Base-by-base conservation (phyloP, 2,329 filamentous ascomycete genomes). In the Aureobasidium pullulans region DNA sequence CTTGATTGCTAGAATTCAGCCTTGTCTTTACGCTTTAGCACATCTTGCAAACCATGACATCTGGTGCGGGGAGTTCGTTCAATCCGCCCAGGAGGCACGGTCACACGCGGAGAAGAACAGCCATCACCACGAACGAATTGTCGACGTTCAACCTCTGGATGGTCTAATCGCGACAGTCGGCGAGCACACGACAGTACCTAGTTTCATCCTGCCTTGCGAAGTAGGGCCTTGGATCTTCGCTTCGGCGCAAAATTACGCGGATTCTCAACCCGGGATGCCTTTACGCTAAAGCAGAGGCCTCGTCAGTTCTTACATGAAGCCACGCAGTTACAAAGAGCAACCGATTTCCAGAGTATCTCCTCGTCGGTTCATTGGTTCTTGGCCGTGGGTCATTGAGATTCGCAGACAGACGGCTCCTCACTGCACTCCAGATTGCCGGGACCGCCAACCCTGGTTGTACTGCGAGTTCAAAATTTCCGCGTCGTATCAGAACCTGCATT, bases 401-500 rank as follows among this genome's bases (percentile, higher is more conserved):
- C 16, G 42, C 39, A 56, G 40, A 56, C 16, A 46, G 52, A 46
- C 52, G 52, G 52, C 52, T 56, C 32, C 52, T 44, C 11, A 39
- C 52, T 56, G 31, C 31, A 16, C 40, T 36, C 52, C 52, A 46
- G 40, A 36, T 46, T 29, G 39, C 32, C 31, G 52, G 52, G 39
- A 36, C 40, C 42, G 46, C 15, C 37, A 43, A 54, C 29, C 50
- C 50, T 54, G 37, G 36, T 28, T 29, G 28, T n/a, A n/a, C 37
- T 42, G n/a, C 37, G 34, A 43, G 10, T 10, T 43, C 39, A 28
- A 54, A 54, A 54, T 54, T 54, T 43, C 39, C 37, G 50, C 16
- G 50, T 54, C 39, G 40, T 56, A 44, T 44, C 32, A 56, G 40
- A 31, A 56, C 52, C 23, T 29, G 52, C 52, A 46, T 56, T 44